Conservation (phyloP, 2,329 filamentous ascomycete genomes). For the Hirsutella thompsonii region DNA sequence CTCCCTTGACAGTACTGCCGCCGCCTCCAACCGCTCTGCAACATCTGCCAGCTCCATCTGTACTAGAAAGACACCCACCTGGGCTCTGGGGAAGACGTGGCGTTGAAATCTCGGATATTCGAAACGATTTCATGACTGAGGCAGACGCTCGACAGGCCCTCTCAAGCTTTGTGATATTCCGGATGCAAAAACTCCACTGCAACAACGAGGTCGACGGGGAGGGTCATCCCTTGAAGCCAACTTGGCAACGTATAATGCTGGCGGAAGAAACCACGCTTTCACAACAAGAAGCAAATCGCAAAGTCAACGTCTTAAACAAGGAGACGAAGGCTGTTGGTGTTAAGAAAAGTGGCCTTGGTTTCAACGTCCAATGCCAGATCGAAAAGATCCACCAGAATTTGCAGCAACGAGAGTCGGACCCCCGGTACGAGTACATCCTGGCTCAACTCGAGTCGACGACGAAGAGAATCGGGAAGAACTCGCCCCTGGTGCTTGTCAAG, state of each 20-base stretch:
- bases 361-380: constrained; percentile 27
- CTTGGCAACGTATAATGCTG: constrained; percentile 26
- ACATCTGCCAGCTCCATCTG: not conserved
- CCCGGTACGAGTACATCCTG: constrained; percentile 25
- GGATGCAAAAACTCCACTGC: constrained; percentile 25
- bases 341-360: constrained; percentile 24
- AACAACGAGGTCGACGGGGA: constrained; percentile 21
- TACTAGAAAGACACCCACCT: not conserved
- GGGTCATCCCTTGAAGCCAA: constrained; percentile 17
- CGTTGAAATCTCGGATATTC: constrained; percentile 21
- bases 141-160: constrained; percentile 24
- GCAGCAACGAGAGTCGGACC: constrained; percentile 19
- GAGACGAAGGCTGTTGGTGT: constrained; percentile 14
- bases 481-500: constrained; percentile 4
- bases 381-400: constrained; percentile 23
- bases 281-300: constrained; percentile 21
- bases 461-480: constrained; percentile 11
- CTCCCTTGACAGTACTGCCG: not conserved
- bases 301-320: constrained; percentile 23
- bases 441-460: constrained; percentile 30
- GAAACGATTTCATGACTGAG: constrained; percentile 21
- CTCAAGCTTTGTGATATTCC: constrained; percentile 26
- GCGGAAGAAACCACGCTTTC: constrained; percentile 22
- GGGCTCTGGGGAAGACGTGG: constrained; percentile 7
- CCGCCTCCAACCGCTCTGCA: not conserved